A percentile compares a stretch with the other conserved stretches of the same genome.
phyloP scores from a whole-genome alignment of 225 moss, liverwort and hornwort genomes.

The Pseudisothecium myosuroides region DNA sequence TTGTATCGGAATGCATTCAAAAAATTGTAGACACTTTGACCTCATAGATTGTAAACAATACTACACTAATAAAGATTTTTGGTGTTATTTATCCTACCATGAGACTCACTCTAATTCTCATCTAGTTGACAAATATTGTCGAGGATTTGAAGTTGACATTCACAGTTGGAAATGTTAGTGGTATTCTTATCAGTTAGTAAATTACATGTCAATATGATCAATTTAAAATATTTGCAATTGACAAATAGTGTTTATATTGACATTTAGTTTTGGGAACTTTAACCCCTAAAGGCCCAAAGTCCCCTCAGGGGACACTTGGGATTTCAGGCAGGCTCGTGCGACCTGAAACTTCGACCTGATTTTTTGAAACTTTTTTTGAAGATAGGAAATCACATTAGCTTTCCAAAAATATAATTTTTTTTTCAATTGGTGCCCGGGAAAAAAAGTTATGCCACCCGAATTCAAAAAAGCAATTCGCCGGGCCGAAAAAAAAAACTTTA shows the following conservation, averaged over 20 bases:
- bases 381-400: no score
- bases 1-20: background rate
- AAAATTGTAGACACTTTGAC: no score
- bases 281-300: no score
- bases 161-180: background rate
- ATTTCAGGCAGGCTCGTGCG: no score
- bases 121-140: background rate
- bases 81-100: background rate
- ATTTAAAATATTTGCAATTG: background rate
- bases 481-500: no score
- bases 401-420: no score
- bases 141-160: background rate
- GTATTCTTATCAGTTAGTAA: background rate
- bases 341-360: no score
- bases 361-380: no score
- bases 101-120: background rate
- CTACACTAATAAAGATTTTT: background rate
- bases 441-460: no score
- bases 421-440: no score
- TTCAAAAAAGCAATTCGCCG: no score
- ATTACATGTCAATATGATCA: background rate
- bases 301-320: no score
- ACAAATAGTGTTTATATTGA: background rate
- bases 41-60: background rate
- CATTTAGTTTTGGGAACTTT: accelerated